A percentile compares a stretch with the other conserved stretches of the same genome.
Evolutionary conservation across 2,329 filamentous ascomycete species (phyloP).

Genomic region (Botrytis medusae): DNA sequence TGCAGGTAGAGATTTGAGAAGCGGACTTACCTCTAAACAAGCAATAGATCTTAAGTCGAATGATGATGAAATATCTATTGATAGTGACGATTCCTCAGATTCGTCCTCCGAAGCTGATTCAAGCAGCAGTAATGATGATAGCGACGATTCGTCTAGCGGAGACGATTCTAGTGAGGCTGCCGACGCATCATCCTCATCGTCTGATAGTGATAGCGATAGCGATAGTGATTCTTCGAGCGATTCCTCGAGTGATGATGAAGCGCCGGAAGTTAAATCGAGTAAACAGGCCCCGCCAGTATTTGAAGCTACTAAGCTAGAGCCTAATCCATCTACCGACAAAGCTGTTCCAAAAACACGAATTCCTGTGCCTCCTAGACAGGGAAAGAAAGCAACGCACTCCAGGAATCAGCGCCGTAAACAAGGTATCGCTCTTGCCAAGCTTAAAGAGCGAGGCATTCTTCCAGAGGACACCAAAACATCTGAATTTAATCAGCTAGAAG

Average conservation of each 20-base stretch:
- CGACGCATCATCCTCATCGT: conserved; percentile 19
- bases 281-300: conserved; percentile 29
- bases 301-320: neutral
- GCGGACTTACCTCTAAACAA: conserved; percentile 32
- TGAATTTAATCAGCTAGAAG: conserved; percentile 46
- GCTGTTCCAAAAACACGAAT: neutral
- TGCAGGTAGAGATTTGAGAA: conserved; percentile 24
- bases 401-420: conserved; percentile 56
- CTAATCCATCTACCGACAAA: neutral
- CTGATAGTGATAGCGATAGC: conserved; percentile 25
- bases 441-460: conserved; percentile 55
- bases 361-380: conserved; percentile 46
- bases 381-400: conserved; percentile 50
- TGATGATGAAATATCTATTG: conserved; percentile 23
- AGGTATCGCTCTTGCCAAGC: conserved; percentile 48
- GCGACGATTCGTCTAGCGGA: conserved; percentile 22
- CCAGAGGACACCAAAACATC: conserved; percentile 50
- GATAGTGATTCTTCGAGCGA: conserved; percentile 38
- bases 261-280: conserved; percentile 43
- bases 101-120: conserved; percentile 21
- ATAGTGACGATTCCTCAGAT: conserved; percentile 24
- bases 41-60: conserved; percentile 37
- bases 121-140: conserved; percentile 24
- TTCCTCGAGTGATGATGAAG: conserved; percentile 41
- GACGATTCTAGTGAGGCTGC: conserved; percentile 27